Conservation (phyloP, 208 protist genomes). For the Acanthamoeba lenticulata region DNA sequence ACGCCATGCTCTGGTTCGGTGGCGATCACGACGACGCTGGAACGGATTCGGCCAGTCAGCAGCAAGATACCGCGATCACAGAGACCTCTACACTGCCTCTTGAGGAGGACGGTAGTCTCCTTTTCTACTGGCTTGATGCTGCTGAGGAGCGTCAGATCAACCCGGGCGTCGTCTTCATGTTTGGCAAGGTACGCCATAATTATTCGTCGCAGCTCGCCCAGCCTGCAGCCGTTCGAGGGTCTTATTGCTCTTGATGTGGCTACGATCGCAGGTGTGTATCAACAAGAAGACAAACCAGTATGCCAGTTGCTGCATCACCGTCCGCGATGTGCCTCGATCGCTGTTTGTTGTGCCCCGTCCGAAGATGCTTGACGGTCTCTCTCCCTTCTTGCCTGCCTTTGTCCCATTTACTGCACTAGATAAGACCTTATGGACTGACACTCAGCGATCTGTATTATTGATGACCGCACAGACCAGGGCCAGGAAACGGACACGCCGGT, state of each 20-base stretch:
- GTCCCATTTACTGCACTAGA: too few relatives aligned
- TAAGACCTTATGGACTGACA: not conserved
- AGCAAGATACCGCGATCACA: not conserved
- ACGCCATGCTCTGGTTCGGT: conserved; percentile 20
- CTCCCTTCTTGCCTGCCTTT: not conserved
- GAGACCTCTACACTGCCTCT: conserved; percentile 15
- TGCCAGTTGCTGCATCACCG: conserved; percentile 63
- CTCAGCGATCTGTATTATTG: not conserved
- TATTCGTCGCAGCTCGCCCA: too few relatives aligned
- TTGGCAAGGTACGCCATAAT: conserved; percentile 64
- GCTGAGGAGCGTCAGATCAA: conserved; percentile 43
- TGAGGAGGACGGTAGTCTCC: conserved; percentile 29
- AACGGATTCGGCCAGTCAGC: not conserved
- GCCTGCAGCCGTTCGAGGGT: too few relatives aligned
- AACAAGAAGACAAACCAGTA: conserved; percentile 44
- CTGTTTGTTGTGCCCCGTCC: conserved; percentile 30
- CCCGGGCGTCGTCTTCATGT: conserved; percentile 63
- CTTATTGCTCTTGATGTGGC: not conserved
- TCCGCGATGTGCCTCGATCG: conserved; percentile 8
- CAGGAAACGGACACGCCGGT: conserved; percentile 52
- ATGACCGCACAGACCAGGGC: not conserved
- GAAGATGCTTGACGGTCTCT: conserved; percentile 58
- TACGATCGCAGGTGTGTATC: conserved; percentile 35
- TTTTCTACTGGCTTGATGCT: conserved; percentile 67
- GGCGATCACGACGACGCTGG: not conserved